Conservation (phyloP, 176 grass and related monocot species). For the Cenchrus purpureus region DNA sequence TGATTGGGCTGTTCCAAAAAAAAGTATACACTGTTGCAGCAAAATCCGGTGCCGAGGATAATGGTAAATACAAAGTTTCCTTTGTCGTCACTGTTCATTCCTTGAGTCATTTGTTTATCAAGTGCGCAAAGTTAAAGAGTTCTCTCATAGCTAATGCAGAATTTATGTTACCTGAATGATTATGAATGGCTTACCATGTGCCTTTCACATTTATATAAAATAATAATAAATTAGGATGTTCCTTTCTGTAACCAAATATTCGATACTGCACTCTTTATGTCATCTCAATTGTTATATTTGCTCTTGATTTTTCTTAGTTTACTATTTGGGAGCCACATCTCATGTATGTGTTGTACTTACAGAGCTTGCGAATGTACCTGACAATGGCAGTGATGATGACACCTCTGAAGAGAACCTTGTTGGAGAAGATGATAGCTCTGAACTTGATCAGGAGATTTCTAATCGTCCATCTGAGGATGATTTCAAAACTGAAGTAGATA, state of each 20-base stretch:
- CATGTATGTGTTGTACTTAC: conserved; percentile 43
- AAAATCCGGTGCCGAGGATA: conserved; percentile 54
- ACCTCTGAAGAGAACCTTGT: conserved; percentile 54
- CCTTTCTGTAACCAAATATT: conserved; percentile 19
- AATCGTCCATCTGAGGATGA: conserved; percentile 52
- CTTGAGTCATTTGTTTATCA: not conserved
- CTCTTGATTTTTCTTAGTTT: conserved; percentile 32
- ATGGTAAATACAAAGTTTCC: conserved; percentile 48
- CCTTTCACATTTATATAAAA: conserved; percentile 6
- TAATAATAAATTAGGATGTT: not conserved
- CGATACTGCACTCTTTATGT: not conserved
- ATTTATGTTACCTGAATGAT: conserved; percentile 24
- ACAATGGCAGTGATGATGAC: conserved; percentile 58
- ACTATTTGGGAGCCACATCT: conserved; percentile 19
- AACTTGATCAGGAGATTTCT: conserved; percentile 52
- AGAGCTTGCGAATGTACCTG: conserved; percentile 51
- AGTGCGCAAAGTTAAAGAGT: not conserved
- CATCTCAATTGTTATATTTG: not conserved
- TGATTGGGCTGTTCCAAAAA: conserved; percentile 93
- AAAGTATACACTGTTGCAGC: conserved; percentile 79
- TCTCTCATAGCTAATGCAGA: conserved; percentile 12
- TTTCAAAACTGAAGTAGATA: conserved; percentile 73
- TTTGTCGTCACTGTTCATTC: conserved; percentile 24
- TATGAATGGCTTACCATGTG: not conserved
- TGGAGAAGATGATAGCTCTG: conserved; percentile 49